Base-by-base conservation (phyloP, 1,284 basidiomycete genomes). In the Athelia sp. region DNA sequence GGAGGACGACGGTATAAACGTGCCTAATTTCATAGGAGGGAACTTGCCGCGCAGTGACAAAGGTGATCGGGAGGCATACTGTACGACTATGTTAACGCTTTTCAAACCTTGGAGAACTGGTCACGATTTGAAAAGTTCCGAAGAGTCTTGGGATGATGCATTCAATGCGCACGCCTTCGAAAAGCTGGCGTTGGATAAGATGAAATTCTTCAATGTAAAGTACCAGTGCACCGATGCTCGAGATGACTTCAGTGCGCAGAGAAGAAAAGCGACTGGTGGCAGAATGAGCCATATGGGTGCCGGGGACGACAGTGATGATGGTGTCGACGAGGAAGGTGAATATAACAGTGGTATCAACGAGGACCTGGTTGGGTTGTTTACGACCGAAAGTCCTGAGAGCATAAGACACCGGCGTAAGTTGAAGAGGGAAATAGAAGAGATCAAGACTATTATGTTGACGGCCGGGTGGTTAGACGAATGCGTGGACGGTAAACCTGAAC, bases 181-280 rank as follows among this genome's bases (percentile, higher is more conserved):
- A 11, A 2, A 32, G 0, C 23, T 38, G 3, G 51, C 63, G 6
- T 1, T n/a, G 2, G 19, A 45, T 3, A 21, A 64, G 0, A 66
- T 67, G 59, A 50, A 57, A 1, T 58, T 65, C 43, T 60, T 68
- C 46, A 58, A 68, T 23, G 46, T 67, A 0, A 47, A 52, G 11
- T 64, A 70, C 52, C 60, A 68, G 52, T 68, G 68, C 51, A 34
- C 53, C 1, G 69, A 71, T 57, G 62, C 62, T 0, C 49, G 56
- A 22, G 67, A 71, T 56, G 66, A 70, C 47, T 68, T 54, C 50
- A 46, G 55, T 45, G 52, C 61, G 4, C 57, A 65, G 36, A 23
- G 62, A n/a, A n/a, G n/a, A n/a, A n/a, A n/a, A n/a, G n/a, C n/a
- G 18, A 52, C 56, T 19, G n/a, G 6, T 6, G 36, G 36, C n/a